These are phyloP conservation scores for Tolypocladium pustulatum DNA, from an alignment of 2,329 filamentous ascomycete genomes.

Conservation along the genomic window DNA sequence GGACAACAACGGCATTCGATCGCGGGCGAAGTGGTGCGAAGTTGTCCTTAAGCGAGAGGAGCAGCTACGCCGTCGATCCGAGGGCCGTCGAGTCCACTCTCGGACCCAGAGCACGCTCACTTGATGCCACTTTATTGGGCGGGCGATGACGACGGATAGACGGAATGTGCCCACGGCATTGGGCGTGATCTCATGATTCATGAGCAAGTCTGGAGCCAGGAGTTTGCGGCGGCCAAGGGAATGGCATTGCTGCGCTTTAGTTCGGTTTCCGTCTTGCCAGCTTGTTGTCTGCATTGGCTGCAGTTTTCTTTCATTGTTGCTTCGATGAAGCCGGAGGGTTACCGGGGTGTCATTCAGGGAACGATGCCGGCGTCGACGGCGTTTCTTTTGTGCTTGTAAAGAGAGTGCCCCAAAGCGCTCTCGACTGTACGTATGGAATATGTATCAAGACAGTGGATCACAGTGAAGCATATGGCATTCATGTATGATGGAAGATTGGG, in stretches of 20 bases:
- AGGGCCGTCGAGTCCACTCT: conserved; percentile 41
- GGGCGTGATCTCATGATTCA: not conserved
- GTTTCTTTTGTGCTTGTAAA: not conserved
- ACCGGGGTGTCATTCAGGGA: not conserved
- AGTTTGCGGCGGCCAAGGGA: not conserved
- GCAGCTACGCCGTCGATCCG: conserved; percentile 42
- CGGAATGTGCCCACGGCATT: not conserved
- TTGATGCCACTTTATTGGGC: conserved; percentile 16
- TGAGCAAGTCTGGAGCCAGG: not conserved
- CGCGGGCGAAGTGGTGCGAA: conserved; percentile 55
- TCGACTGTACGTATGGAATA: conserved; percentile 5
- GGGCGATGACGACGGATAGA: not conserved
- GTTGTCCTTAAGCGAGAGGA: conserved; percentile 55
- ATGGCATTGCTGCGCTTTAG: not conserved
- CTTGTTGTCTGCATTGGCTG: not conserved
- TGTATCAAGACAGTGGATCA: not conserved
- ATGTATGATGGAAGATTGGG: too few species aligned
- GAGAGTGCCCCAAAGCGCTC: not conserved
- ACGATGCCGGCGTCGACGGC: conserved; percentile 2
- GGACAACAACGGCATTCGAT: conserved; percentile 27
- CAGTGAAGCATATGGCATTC: not conserved
- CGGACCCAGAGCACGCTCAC: conserved; percentile 48
- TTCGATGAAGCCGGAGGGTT: conserved; percentile 1
- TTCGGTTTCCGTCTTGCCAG: not conserved
- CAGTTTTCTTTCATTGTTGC: not conserved